Conservation (phyloP, 108 stramenopile species). For the Licmophora abbreviata region DNA sequence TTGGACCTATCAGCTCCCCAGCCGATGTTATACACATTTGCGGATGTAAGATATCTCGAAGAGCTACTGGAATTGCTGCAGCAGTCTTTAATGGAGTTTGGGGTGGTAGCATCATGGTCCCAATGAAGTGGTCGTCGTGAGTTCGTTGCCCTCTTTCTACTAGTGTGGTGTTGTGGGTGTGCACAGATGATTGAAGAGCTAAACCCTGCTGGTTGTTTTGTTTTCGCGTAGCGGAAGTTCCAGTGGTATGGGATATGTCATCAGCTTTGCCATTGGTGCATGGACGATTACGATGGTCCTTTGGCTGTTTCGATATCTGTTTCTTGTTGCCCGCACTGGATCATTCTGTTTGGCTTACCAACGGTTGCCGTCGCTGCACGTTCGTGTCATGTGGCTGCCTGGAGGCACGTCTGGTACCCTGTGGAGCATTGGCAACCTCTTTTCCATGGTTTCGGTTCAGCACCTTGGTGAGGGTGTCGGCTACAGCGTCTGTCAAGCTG, state of each 20-base stretch:
- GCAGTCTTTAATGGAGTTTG: conserved; percentile 57
- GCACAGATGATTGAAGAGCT: no score
- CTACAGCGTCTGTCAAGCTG: conserved; percentile 41
- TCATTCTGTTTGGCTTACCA: conserved; percentile 29
- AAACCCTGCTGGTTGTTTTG: no score
- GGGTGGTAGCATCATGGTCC: conserved; percentile 44
- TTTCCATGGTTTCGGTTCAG: conserved; percentile 57
- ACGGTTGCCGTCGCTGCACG: conserved; percentile 38
- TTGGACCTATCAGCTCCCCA: neutral
- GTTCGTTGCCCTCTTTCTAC: no score
- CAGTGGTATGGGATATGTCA: conserved; percentile 55
- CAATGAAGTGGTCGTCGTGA: conserved; percentile 47
- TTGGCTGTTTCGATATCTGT: conserved; percentile 50
- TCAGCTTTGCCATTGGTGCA: conserved; percentile 72
- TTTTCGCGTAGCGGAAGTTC: conserved; percentile 27
- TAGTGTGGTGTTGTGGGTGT: no score
- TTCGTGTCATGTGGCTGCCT: conserved; percentile 47
- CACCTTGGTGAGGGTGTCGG: conserved; percentile 81
- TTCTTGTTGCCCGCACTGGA: conserved; percentile 13
- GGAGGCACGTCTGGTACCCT: conserved; percentile 34
- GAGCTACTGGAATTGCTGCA: conserved; percentile 45
- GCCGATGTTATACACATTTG: conserved; percentile 1
- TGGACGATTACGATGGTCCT: conserved; percentile 38
- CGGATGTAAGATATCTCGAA: conserved; percentile 3
- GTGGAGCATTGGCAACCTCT: conserved; percentile 68